Evolutionary conservation across 2,329 filamentous ascomycete genomes (phyloP).

Genomic region (Ploettnerulaceae sp.): DNA sequence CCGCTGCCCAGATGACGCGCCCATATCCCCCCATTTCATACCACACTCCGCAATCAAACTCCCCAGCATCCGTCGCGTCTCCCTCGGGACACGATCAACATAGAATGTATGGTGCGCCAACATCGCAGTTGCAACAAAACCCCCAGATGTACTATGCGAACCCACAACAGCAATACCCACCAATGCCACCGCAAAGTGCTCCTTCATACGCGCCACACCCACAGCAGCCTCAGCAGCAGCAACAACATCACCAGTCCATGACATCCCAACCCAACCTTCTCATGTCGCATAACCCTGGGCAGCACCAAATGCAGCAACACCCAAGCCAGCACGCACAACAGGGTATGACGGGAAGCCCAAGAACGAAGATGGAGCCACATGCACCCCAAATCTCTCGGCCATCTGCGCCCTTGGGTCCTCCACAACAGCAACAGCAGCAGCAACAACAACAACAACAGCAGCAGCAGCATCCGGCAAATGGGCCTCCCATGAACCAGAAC

Average conservation of each 20-base stretch:
- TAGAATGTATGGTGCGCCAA: constrained; percentile 75
- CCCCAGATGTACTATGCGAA: constrained; percentile 67
- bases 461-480: constrained; percentile 34
- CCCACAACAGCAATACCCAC: constrained; percentile 53
- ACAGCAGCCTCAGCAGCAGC: constrained; percentile 22
- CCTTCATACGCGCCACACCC: constrained; percentile 58
- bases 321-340: constrained; percentile 47
- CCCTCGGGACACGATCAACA: constrained; percentile 86
- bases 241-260: constrained; percentile 50
- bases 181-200: constrained; percentile 59
- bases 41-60: constrained; percentile 92
- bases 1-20: constrained; percentile 62
- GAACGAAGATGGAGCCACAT: constrained; percentile 59
- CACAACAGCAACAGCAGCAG: constrained; percentile 24
- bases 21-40: constrained; percentile 82
- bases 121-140: constrained; percentile 74
- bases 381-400: constrained; percentile 59
- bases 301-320: constrained; percentile 59
- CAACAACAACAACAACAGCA: not conserved
- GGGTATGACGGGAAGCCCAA: constrained; percentile 56
- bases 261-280: constrained; percentile 61
- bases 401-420: constrained; percentile 45
- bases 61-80: constrained; percentile 87
- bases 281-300: constrained; percentile 54
- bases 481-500: constrained; percentile 42